Percentiles rank a stretch among this genome's conserved stretches.
Conservation (phyloP, 2,329 filamentous ascomycete species). For the Trichophyton verrucosum region DNA sequence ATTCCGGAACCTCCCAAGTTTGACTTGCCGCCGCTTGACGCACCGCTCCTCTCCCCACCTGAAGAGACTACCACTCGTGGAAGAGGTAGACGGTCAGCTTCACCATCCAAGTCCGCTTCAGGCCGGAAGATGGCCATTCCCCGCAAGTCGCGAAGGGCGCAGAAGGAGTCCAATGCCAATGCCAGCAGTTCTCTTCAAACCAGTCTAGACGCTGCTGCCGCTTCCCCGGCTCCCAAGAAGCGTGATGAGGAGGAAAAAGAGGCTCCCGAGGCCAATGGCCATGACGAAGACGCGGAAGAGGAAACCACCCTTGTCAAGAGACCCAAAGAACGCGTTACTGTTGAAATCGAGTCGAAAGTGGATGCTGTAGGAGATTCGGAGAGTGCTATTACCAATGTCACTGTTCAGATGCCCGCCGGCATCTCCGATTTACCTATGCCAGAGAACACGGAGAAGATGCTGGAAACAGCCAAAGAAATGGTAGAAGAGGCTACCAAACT, state of each 20-base stretch:
- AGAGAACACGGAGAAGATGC: slow-evolving; percentile 70
- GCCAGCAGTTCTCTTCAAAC: slow-evolving; percentile 39
- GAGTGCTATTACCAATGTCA: slow-evolving; percentile 59
- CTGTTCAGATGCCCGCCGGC: slow-evolving; percentile 60
- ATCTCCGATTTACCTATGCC: slow-evolving; percentile 56
- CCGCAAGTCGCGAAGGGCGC: slow-evolving; percentile 40
- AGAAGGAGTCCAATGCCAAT: slow-evolving; percentile 38
- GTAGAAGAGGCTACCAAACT: slow-evolving; percentile 55
- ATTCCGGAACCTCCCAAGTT: slow-evolving; percentile 76
- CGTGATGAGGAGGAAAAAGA: slow-evolving; percentile 17
- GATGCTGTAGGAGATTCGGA: slow-evolving; percentile 44
- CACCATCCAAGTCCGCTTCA: slow-evolving; percentile 41
- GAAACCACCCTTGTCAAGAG: slow-evolving; percentile 8
- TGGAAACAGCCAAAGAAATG: slow-evolving; percentile 78
- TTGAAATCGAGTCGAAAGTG: slow-evolving; percentile 56
- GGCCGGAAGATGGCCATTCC: slow-evolving; percentile 41
- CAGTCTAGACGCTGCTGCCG: slow-evolving; percentile 33
- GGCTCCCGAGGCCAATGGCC: slow-evolving; percentile 19
- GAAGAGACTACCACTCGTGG: slow-evolving; percentile 23
- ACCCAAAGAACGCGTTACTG: slow-evolving; percentile 43
- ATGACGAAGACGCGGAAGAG: slow-evolving; percentile 20
- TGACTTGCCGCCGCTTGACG: slow-evolving; percentile 42
- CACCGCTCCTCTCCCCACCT: slow-evolving; percentile 19
- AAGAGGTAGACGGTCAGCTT: slow-evolving; percentile 48
- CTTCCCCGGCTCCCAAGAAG: slow-evolving; percentile 18